A percentile compares a stretch with the other conserved stretches of the same genome.
Evolutionary conservation across 345 rosid species (phyloP).

Genomic region (Acer campestre): DNA sequence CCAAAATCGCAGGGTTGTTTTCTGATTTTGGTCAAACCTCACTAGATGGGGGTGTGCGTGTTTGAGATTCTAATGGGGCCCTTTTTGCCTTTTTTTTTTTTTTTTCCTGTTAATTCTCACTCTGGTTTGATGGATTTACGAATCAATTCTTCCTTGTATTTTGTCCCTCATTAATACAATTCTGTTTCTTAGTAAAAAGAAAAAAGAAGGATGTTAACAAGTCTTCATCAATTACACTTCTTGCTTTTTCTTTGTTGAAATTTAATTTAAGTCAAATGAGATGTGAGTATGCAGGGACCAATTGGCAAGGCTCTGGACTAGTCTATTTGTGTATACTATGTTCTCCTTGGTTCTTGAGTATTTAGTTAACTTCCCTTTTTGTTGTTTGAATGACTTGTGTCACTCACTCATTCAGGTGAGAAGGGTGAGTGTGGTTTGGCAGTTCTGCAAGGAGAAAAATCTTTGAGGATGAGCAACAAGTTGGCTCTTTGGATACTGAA

Average conservation of each 20-base stretch:
- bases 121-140: background rate
- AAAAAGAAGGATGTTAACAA: background rate
- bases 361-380: constrained; percentile 19
- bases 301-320: background rate
- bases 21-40: background rate
- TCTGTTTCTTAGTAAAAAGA: background rate
- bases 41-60: background rate
- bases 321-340: background rate
- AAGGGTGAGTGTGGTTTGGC: constrained; percentile 32
- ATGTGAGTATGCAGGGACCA: background rate
- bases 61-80: background rate
- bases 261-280: background rate
- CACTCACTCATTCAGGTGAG: constrained; percentile 35
- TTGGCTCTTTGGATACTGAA: constrained; percentile 46
- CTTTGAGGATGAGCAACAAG: constrained; percentile 40
- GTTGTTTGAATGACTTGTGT: constrained; percentile 27
- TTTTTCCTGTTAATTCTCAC: background rate
- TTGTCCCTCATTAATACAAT: background rate
- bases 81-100: background rate
- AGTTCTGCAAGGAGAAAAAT: constrained; percentile 40
- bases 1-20: background rate
- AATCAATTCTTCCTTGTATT: background rate
- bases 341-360: background rate
- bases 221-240: background rate
- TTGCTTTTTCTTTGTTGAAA: background rate